These are phyloP conservation scores for Pseudogymnoascus sp. DNA, from an alignment of 2,329 filamentous ascomycete genomes.

Conservation along the genomic window DNA sequence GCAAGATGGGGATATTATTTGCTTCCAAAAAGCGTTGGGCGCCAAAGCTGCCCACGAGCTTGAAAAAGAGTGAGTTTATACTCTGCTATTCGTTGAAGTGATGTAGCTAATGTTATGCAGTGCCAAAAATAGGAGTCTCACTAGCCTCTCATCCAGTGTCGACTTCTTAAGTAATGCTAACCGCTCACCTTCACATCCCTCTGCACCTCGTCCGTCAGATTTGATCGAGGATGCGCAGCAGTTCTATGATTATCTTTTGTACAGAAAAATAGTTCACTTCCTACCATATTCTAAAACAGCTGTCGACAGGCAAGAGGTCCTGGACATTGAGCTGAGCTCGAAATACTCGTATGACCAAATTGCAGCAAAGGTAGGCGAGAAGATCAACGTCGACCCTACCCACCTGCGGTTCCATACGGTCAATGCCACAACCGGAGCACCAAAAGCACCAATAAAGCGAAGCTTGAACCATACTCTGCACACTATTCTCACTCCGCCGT, in stretches of 20 bases:
- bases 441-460: conserved; percentile 73
- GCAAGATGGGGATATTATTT: conserved; percentile 94
- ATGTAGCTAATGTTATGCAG: conserved; percentile 39
- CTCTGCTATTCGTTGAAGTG: conserved; percentile 30
- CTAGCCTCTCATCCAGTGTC: neutral
- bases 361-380: conserved; percentile 72
- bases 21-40: conserved; percentile 68
- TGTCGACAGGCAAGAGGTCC: conserved; percentile 55
- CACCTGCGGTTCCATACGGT: conserved; percentile 90
- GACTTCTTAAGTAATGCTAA: neutral
- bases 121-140: neutral
- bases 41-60: conserved; percentile 32
- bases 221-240: conserved; percentile 66
- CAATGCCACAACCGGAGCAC: conserved; percentile 67
- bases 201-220: conserved; percentile 33
- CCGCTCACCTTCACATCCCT: neutral
- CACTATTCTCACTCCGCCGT: conserved; percentile 71
- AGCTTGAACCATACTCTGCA: conserved; percentile 54
- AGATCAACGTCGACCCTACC: conserved; percentile 70
- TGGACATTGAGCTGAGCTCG: conserved; percentile 72
- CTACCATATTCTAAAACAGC: conserved; percentile 59
- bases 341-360: conserved; percentile 89
- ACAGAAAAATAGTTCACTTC: conserved; percentile 75
- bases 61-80: conserved; percentile 22
- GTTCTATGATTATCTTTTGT: conserved; percentile 90